Conservation (phyloP, 306 rosid genomes). For the Acacia melanoxylon region DNA sequence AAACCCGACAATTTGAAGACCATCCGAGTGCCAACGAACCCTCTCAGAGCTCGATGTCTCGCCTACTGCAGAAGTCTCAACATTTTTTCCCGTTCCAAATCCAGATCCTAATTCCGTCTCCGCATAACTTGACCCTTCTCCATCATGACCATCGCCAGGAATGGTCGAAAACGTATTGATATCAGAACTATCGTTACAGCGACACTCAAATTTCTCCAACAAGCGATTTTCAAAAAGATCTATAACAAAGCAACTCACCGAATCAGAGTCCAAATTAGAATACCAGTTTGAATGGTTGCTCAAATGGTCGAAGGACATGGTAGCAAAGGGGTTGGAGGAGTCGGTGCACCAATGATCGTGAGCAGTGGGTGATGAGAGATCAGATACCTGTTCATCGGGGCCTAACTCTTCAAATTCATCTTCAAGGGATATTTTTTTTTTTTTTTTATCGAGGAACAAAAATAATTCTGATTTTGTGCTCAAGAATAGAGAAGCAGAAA, state of each 20-base stretch:
- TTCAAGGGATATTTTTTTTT: no score
- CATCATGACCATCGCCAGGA: no score
- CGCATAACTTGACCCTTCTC: no score
- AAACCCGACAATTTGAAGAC: no score
- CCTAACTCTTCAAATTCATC: slow-evolving; percentile 6
- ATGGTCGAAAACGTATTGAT: slow-evolving; percentile 46
- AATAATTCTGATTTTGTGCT: no score
- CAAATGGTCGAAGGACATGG: slow-evolving; percentile 37
- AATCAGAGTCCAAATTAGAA: slow-evolving; percentile 59
- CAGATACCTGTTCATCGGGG: background rate
- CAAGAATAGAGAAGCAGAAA: no score
- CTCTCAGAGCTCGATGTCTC: no score
- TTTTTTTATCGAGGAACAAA: no score
- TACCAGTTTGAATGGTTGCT: slow-evolving; percentile 39
- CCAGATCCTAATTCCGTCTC: no score
- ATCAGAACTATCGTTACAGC: slow-evolving; percentile 28
- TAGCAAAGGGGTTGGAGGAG: slow-evolving; percentile 40
- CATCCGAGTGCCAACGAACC: no score
- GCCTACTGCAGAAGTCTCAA: no score
- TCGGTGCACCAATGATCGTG: background rate
- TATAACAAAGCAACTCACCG: slow-evolving; percentile 72
- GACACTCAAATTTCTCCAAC: slow-evolving; percentile 17
- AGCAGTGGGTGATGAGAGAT: background rate
- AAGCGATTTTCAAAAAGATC: slow-evolving; percentile 60
- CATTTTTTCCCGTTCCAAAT: no score